Evolutionary conservation across 495 filamentous ascomycete genomes (phyloP).

Genomic region (Lasiosphaeriaceae sp.): DNA sequence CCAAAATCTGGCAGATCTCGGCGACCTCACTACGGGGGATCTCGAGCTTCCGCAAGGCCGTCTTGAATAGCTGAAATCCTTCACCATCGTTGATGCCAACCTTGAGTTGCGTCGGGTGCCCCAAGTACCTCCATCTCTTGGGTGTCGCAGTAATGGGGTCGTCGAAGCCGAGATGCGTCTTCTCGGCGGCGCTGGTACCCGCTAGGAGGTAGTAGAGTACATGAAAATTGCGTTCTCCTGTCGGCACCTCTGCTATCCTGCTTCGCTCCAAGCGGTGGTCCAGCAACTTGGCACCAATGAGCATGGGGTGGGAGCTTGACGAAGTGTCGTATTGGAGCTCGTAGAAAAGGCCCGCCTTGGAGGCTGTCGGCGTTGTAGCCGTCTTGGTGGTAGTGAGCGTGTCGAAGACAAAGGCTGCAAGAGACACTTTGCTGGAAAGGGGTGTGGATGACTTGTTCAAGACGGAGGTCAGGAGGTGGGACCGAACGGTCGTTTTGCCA

Average conservation of each 20-base stretch:
- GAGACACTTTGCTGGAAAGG: conserved; percentile 84
- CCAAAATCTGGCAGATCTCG: conserved; percentile 91
- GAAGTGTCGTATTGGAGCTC: conserved; percentile 94
- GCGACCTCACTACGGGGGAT: conserved; percentile 92
- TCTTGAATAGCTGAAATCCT: conserved; percentile 97
- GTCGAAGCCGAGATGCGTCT: conserved; percentile 82
- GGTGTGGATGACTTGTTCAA: conserved; percentile 87
- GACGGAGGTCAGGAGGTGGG: conserved; percentile 78
- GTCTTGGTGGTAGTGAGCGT: conserved; percentile 97
- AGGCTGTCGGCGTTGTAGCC: conserved; percentile 87
- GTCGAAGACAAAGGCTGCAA: conserved; percentile 92
- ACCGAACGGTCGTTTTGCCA: conserved; percentile 90
- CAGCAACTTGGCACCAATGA: conserved; percentile 90
- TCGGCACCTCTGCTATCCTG: conserved; percentile 83
- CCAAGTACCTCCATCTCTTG: conserved; percentile 91
- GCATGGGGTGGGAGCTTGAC: conserved; percentile 69
- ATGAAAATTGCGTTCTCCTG: conserved; percentile 95
- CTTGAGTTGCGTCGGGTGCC: conserved; percentile 93
- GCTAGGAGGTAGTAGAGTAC: conserved; percentile 91
- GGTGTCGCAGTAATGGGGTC: conserved; percentile 52
- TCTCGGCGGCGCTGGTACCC: conserved; percentile 87
- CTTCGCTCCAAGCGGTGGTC: conserved; percentile 90
- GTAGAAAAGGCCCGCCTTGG: conserved; percentile 90
- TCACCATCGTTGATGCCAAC: conserved; percentile 94
- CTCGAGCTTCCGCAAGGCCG: conserved; percentile 85